Evolutionary conservation across 805 yeast genomes (phyloP).

Genomic region (Jamesozyma piceae): DNA sequence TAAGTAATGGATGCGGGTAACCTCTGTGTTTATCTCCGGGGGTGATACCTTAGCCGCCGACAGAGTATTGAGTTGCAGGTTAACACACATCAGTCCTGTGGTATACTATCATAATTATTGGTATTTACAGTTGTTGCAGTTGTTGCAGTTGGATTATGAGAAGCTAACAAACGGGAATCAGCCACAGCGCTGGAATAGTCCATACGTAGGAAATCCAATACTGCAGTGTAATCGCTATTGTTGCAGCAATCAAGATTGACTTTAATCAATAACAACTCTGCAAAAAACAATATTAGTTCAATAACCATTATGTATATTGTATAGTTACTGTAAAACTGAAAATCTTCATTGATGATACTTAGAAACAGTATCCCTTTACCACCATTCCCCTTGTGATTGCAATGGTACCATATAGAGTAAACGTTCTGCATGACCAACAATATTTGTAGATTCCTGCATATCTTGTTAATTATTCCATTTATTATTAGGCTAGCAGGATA

Average conservation of each 20-base stretch:
- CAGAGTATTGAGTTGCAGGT: too few species aligned
- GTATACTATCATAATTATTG: too few species aligned
- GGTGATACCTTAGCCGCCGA: too few species aligned
- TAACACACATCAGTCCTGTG: too few species aligned
- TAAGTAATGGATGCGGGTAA: too few species aligned
- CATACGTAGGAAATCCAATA: background rate
- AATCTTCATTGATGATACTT: background rate
- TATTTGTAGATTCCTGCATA: background rate
- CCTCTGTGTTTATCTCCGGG: too few species aligned
- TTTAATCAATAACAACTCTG: background rate
- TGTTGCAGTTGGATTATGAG: too few species aligned
- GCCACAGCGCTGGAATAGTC: too few species aligned
- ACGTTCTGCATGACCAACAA: background rate
- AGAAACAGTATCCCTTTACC: background rate
- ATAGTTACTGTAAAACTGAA: background rate
- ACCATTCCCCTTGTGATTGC: background rate
- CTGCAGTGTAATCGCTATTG: background rate
- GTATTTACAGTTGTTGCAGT: too few species aligned
- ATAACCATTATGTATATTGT: background rate
- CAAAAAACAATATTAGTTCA: background rate
- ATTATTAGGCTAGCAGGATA: background rate
- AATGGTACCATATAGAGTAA: background rate
- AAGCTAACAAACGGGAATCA: too few species aligned
- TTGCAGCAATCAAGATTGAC: background rate
- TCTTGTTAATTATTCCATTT: background rate